A percentile compares a stretch with the other conserved stretches of the same genome.
Conservation (phyloP, 1,284 basidiomycete species). For the Meripilus lineatus region DNA sequence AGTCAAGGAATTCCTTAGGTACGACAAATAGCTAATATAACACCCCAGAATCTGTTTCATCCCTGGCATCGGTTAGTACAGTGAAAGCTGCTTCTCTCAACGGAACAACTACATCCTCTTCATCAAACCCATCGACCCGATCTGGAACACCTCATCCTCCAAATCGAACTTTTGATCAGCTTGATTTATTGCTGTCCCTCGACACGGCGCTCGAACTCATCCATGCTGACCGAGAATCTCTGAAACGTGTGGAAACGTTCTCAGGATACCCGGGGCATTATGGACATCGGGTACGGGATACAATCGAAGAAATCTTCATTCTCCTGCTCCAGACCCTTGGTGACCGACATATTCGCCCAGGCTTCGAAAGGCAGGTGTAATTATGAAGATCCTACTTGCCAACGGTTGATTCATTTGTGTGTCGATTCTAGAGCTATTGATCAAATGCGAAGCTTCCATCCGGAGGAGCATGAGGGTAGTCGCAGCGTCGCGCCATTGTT, state of each 20-base stretch:
- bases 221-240: conserved; percentile 83
- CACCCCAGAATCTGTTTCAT: conserved; percentile 1
- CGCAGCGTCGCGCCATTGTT: conserved; percentile 85
- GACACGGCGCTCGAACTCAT: conserved; percentile 91
- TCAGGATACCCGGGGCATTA: conserved; percentile 79
- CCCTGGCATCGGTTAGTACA: background rate
- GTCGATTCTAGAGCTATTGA: conserved; percentile 61
- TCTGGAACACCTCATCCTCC: conserved; percentile 16
- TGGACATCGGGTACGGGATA: conserved; percentile 78
- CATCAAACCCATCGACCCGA: background rate
- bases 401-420: background rate
- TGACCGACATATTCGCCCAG: conserved; percentile 80
- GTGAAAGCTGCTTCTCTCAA: background rate
- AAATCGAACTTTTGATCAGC: conserved; percentile 43
- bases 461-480: conserved; percentile 75
- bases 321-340: conserved; percentile 76
- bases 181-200: conserved; percentile 88
- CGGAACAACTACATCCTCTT: conserved; percentile 4
- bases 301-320: conserved; percentile 91
- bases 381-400: background rate
- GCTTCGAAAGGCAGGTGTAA: conserved; percentile 68
- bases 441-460: conserved; percentile 85
- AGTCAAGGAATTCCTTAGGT: background rate
- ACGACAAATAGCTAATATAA: no score
- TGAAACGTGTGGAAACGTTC: conserved; percentile 93